Conservation (phyloP, 2,329 filamentous ascomycete species). For the Gnomoniopsis sp. region DNA sequence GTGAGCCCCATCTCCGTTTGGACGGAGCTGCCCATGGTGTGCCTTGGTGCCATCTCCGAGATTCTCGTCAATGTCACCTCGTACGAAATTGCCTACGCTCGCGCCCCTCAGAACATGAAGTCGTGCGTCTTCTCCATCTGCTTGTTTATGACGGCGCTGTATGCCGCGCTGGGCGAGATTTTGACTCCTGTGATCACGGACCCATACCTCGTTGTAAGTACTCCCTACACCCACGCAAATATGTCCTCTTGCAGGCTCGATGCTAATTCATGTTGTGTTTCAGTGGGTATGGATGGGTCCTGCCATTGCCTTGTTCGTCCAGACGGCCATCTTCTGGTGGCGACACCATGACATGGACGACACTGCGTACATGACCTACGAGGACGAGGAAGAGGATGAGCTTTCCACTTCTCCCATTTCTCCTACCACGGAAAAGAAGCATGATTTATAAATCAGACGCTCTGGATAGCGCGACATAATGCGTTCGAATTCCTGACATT, state of each 20-base stretch:
- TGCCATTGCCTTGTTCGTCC: constrained; percentile 42
- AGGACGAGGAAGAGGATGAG: constrained; percentile 20
- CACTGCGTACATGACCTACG: constrained; percentile 40
- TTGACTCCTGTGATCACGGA: constrained; percentile 39
- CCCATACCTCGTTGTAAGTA: constrained; percentile 34
- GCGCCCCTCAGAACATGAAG: constrained; percentile 64
- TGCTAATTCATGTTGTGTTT: not conserved
- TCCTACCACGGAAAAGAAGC: not conserved
- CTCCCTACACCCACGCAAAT: not conserved
- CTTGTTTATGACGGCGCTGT: constrained; percentile 56
- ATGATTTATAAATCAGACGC: not conserved
- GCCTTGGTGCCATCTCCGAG: constrained; percentile 51
- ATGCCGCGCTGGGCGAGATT: constrained; percentile 45
- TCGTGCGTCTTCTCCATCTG: constrained; percentile 55
- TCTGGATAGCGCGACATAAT: too few species aligned
- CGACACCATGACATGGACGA: constrained; percentile 43
- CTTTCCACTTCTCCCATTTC: not conserved
- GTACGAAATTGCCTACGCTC: constrained; percentile 66
- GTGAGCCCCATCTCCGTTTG: constrained; percentile 46
- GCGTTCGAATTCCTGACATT: too few species aligned
- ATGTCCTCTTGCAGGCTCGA: not conserved
- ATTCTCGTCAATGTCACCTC: constrained; percentile 61
- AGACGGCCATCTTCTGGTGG: constrained; percentile 46
- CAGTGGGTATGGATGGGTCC: constrained; percentile 43
- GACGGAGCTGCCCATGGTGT: constrained; percentile 47